phyloP scores from a whole-genome alignment of 2,329 filamentous ascomycete species.

The Aspergillus calidoustus region DNA sequence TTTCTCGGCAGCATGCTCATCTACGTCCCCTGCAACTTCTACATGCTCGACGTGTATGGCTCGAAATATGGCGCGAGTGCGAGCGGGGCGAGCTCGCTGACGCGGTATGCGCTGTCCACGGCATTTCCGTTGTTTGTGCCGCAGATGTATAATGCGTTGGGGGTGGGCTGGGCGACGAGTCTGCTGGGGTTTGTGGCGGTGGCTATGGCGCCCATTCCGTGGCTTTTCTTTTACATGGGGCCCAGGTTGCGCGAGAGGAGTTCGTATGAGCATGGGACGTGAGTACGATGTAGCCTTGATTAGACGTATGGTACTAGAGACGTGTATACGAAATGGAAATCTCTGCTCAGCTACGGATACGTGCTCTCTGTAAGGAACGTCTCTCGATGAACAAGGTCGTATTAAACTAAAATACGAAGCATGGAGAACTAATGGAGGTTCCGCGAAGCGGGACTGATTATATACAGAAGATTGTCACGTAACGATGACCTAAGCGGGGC shows the following conservation, averaged over 20 bases:
- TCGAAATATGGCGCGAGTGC: conserved; percentile 45
- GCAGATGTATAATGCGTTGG: conserved; percentile 45
- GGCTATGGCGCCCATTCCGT: conserved; percentile 43
- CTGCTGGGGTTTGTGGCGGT: conserved; percentile 44
- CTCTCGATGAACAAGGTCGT: too few relatives aligned
- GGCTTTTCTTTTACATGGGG: conserved; percentile 41
- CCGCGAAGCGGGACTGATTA: too few relatives aligned
- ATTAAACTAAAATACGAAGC: too few relatives aligned
- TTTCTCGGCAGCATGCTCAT: conserved; percentile 35
- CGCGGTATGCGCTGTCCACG: conserved; percentile 34
- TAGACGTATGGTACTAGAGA: too few relatives aligned
- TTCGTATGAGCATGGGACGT: conserved; percentile 27
- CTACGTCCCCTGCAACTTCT: conserved; percentile 43
- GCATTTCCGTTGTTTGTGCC: conserved; percentile 48
- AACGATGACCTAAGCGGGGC: too few relatives aligned
- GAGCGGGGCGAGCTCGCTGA: conserved; percentile 33
- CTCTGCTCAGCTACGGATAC: too few relatives aligned
- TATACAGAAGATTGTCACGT: too few relatives aligned
- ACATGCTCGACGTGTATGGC: conserved; percentile 49
- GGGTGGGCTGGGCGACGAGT: conserved; percentile 48
- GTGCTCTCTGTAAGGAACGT: too few relatives aligned
- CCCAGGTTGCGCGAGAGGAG: conserved; percentile 38
- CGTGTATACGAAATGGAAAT: neutral
- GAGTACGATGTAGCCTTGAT: neutral
- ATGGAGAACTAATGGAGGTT: too few relatives aligned